Base-by-base conservation (phyloP, 352 stramenopile species). In the Phytophthora vignae region DNA sequence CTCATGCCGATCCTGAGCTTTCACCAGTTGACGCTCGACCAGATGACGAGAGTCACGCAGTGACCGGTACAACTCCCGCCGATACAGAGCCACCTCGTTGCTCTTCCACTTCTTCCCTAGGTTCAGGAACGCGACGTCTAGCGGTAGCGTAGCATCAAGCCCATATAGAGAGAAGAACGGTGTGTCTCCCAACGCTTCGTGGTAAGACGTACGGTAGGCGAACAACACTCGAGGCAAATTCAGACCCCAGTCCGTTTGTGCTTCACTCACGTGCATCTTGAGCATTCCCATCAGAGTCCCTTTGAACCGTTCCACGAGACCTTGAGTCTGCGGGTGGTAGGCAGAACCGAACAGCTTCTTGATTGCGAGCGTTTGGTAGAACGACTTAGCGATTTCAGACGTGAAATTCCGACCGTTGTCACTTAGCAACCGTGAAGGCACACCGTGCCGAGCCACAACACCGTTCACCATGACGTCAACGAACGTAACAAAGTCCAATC, bases 51-150 rank as follows among this genome's bases (percentile, higher is more conserved):
- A 2, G 65, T 62, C 22, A 2, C 27, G 27, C 27, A 31, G 27
- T 0, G 55, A 71, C 0, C n/a, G 9, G 14, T 42, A 42, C 25
- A 71, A 10, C 4, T 65, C 17, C 6, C 64, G 12, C 1, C 29
- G 14, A 12, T 71, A 65, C 1, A 15, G 19, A 2, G 46, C 46
- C 4, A 71, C 55, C n/a, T 65, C 55, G 33, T 71, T 60, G n/a
- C 55, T 63, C 9, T 63, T 63, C 44, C 29, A 69, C 2, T 63
- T 57, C n/a, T 49, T 46, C 1, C 65, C 17, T 5, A 57, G 3
- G 36, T 63, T 69, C 10, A 69, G 31, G 11, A 69, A 69, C 11
- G 62, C 62, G 0, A 71, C n/a, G 21, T 63, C 62, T 12, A 69
- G 31, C 2, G 64, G 55, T 0, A 64, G 12, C 3, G 55, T 33